A percentile compares a stretch with the other conserved stretches of the same genome.
Evolutionary conservation across 345 rosid genomes (phyloP).

Genomic region (Cardamine resedifolia): DNA sequence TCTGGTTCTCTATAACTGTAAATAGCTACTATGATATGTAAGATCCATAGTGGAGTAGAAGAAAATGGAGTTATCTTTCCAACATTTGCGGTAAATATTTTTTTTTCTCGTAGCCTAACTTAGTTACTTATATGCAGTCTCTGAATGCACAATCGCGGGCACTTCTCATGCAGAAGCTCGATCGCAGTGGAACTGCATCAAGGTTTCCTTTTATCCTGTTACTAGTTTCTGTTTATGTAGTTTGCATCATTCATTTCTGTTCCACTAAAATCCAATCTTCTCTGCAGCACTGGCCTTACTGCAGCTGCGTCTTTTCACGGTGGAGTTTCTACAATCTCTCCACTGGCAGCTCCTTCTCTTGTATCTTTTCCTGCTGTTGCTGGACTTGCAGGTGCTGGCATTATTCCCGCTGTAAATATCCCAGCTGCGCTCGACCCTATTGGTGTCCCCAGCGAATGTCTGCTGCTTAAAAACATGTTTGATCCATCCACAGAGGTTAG

Average conservation of each 20-base stretch:
- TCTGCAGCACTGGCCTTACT: conserved; percentile 47
- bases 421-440: conserved; percentile 59
- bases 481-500: conserved; percentile 81
- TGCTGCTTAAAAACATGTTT: conserved; percentile 90
- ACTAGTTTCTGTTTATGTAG: conserved; percentile 10
- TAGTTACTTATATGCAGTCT: conserved; percentile 51
- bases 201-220: conserved; percentile 48
- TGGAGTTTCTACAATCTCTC: conserved; percentile 44
- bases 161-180: conserved; percentile 88
- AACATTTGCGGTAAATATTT: background rate
- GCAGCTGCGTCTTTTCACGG: conserved; percentile 50
- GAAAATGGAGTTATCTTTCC: background rate
- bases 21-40: background rate
- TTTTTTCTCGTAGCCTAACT: conserved; percentile 5
- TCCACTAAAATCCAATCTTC: conserved; percentile 39
- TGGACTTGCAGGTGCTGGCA: conserved; percentile 55
- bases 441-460: conserved; percentile 78
- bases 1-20: background rate
- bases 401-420: conserved; percentile 44
- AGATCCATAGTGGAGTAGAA: conserved; percentile 3
- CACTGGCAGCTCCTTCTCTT: conserved; percentile 52
- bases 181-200: conserved; percentile 77
- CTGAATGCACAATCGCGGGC: conserved; percentile 91
- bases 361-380: conserved; percentile 49
- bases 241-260: background rate